Evolutionary conservation across 2,329 filamentous ascomycete species (phyloP), one percentile per base, ranked within the genome.

Genomic region (Zopfia rhizophila): DNA sequence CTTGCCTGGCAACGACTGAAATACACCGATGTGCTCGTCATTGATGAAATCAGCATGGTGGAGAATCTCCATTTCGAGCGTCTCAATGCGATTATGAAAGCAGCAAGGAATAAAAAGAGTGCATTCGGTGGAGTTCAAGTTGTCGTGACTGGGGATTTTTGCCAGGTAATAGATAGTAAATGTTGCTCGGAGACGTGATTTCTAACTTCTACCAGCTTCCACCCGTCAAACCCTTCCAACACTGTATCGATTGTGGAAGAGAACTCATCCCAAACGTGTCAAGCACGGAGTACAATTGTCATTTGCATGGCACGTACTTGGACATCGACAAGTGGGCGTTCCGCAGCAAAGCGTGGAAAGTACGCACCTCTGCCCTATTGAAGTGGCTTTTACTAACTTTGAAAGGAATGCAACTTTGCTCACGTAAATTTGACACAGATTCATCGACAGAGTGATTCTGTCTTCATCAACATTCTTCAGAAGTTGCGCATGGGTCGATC

Each of bases 41-140:
- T 88, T 12, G 84, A 88, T 54, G 85, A 88, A 64, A 82, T 88
- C 45, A 84, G 79, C 51, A 88, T 88, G 85, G 74, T 87, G 0
- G 81, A 84, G 37, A 82, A 78, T 41, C 61, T 76, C 5, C 72
- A 78, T 35, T 78, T 85, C 19, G 76, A 82, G 46, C 75, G 82
- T 10, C 64, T 83, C 10, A 79, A 81, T 45, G 61, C 56, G 3
- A 57, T 82, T 3, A 75, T 78, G 70, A 80, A 81, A 47, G 63
- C 52, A 17, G 69, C 68, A 2, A 56, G 69, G 30, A 41, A 43
- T 5, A 53, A 44, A 5, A 31, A 51, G 6, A 31, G 32, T 4
- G 58, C 72, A 1, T 78, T 77, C 41, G 75, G 75, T 1, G 82
- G 81, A 2, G 73, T 80, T 3, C 82, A 85, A 55, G 37, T 85